Percentiles rank a stretch among this genome's conserved stretches.
phyloP scores from a whole-genome alignment of 116 monocot species.

The Papilionanthe hybrid region DNA sequence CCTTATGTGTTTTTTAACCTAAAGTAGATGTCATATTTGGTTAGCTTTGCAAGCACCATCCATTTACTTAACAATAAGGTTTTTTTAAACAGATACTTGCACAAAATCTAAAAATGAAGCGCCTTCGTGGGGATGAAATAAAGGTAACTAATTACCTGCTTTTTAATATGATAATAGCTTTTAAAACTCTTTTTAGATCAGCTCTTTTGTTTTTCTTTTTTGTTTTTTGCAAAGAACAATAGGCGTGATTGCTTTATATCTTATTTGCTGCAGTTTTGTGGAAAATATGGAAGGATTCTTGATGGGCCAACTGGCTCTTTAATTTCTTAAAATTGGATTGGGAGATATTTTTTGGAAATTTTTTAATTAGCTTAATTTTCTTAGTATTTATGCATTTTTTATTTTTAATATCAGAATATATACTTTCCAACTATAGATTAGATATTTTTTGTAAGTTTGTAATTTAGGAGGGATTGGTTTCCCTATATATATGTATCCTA shows the following conservation, averaged over 20 bases:
- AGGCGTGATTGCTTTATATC: not conserved
- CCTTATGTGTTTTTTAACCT: not conserved
- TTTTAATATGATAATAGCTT: not conserved
- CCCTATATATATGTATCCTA: too few species aligned
- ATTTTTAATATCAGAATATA: too few species aligned
- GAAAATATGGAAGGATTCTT: too few species aligned
- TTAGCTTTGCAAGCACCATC: not conserved
- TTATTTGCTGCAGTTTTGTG: not conserved
- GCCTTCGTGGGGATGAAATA: slow-evolving; percentile 91
- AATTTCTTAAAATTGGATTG: too few species aligned
- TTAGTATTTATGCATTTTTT: too few species aligned
- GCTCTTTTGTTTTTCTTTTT: not conserved
- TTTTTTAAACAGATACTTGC: slow-evolving; percentile 55
- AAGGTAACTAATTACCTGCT: slow-evolving; percentile 43
- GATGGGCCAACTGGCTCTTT: too few species aligned
- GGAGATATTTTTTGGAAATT: too few species aligned
- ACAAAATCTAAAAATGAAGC: slow-evolving; percentile 82
- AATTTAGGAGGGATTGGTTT: too few species aligned
- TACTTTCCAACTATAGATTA: too few species aligned
- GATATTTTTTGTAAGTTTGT: too few species aligned
- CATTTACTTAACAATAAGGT: not conserved
- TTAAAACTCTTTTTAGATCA: not conserved
- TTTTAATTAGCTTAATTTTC: too few species aligned
- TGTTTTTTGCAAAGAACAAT: not conserved
- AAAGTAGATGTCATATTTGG: not conserved